Conservation (phyloP, 495 filamentous ascomycete species). For the Penicillium egyptiacum region DNA sequence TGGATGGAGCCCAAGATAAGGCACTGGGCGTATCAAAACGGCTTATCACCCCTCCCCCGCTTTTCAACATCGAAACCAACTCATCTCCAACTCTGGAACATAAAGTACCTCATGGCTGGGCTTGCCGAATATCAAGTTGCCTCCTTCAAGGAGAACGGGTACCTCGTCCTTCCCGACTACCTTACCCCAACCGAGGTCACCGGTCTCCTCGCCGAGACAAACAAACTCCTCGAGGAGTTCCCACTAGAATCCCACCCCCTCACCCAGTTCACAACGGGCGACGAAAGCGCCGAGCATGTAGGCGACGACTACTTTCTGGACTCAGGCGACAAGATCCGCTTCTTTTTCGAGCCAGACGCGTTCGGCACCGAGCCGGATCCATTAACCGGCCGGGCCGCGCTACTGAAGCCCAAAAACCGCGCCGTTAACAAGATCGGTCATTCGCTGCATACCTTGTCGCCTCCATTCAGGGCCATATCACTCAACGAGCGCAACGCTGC, state of each 20-base stretch:
- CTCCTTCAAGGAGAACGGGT: conserved; percentile 78
- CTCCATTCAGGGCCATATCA: conserved; percentile 66
- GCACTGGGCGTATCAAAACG: conserved; percentile 1
- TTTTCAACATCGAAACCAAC: conserved; percentile 8
- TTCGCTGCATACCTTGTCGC: conserved; percentile 73
- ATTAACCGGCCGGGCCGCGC: conserved; percentile 40
- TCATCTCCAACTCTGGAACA: background rate
- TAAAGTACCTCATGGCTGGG: conserved; percentile 37
- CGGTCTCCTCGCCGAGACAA: conserved; percentile 71
- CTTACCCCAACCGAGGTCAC: conserved; percentile 63
- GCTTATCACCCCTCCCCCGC: conserved; percentile 13
- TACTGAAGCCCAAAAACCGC: conserved; percentile 72
- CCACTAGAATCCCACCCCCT: conserved; percentile 78
- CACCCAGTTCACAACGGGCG: conserved; percentile 87
- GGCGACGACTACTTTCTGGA: conserved; percentile 93
- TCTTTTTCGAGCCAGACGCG: conserved; percentile 91
- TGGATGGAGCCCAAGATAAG: conserved; percentile 4
- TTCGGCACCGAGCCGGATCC: conserved; percentile 43
- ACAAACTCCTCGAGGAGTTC: conserved; percentile 72
- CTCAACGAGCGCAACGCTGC: conserved; percentile 54
- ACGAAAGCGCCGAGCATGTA: conserved; percentile 60
- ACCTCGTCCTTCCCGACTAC: conserved; percentile 81
- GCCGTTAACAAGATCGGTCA: conserved; percentile 98
- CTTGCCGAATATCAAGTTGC: conserved; percentile 71
- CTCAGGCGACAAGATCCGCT: conserved; percentile 86